These are phyloP conservation scores for Lactuca sativa DNA, from an alignment of 129 eudicot species.

Conservation along the genomic window DNA sequence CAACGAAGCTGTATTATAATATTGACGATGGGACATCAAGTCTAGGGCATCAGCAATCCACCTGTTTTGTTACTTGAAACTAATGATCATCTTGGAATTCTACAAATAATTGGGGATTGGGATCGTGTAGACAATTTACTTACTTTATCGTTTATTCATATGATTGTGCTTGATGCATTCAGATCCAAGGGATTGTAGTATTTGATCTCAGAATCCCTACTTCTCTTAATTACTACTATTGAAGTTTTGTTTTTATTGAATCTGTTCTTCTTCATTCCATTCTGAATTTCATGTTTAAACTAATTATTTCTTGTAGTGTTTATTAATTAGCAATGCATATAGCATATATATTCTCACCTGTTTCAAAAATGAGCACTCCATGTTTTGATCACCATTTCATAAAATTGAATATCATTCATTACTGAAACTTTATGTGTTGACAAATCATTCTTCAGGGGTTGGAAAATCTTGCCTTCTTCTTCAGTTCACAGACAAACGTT, in stretches of 20 bases:
- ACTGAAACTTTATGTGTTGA: too few relatives aligned
- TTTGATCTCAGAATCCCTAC: neutral
- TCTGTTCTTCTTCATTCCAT: too few relatives aligned
- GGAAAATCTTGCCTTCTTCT: slow-evolving; percentile 77
- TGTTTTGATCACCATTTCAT: neutral
- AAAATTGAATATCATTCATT: neutral
- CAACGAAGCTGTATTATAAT: neutral
- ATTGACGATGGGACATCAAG: slow-evolving; percentile 10
- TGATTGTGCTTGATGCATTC: neutral
- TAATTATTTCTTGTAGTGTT: neutral
- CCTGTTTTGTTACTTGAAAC: neutral
- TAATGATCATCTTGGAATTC: neutral
- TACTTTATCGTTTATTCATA: neutral
- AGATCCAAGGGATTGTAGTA: neutral
- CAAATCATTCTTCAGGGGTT: slow-evolving; percentile 27
- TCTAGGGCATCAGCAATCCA: slow-evolving; percentile 4
- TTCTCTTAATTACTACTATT: neutral
- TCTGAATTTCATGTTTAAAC: too few relatives aligned
- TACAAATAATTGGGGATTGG: slow-evolving; percentile 14
- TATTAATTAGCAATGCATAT: neutral
- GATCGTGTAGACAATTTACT: slow-evolving; percentile 5
- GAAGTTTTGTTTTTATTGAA: too few relatives aligned
- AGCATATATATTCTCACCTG: neutral
- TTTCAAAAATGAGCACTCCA: neutral
- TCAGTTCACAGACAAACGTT: slow-evolving; percentile 95